These are phyloP conservation scores for Coniochaeta sp. DNA, from an alignment of 2,329 filamentous ascomycete genomes.

Conservation along the genomic window DNA sequence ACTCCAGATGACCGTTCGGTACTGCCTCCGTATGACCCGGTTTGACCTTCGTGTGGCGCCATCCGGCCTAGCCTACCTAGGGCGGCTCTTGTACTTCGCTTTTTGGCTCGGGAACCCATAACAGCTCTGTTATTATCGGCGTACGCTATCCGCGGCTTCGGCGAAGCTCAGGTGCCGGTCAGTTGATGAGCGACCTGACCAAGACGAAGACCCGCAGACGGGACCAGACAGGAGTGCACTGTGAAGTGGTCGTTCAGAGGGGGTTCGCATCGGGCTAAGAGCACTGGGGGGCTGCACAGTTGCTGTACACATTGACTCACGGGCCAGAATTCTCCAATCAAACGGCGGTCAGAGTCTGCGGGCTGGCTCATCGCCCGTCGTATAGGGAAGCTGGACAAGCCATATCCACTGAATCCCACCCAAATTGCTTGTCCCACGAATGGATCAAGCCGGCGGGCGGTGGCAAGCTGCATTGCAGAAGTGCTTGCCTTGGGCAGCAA, in stretches of 20 bases:
- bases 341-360: background rate
- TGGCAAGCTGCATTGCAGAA: background rate
- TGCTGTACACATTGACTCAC: background rate
- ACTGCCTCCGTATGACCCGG: background rate
- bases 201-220: background rate
- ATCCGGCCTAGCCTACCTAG: background rate
- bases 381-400: background rate
- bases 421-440: background rate
- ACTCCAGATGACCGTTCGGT: background rate
- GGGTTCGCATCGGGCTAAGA: slow-evolving; percentile 2
- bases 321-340: slow-evolving; percentile 3
- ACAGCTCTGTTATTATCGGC: background rate
- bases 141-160: slow-evolving; percentile 3
- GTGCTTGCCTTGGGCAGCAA: slow-evolving; percentile 9
- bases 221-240: background rate
- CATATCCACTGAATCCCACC: background rate
- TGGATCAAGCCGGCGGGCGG: background rate
- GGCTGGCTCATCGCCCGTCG: slow-evolving; percentile 2
- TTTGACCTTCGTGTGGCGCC: background rate
- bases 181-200: background rate
- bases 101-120: background rate
- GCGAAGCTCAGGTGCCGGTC: slow-evolving; percentile 2
- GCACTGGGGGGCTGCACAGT: background rate
- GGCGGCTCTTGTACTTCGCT: background rate
- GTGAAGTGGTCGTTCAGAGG: background rate